Evolutionary conservation across 2,329 filamentous ascomycete species (phyloP).

Genomic region (Aureobasidium pullulans): DNA sequence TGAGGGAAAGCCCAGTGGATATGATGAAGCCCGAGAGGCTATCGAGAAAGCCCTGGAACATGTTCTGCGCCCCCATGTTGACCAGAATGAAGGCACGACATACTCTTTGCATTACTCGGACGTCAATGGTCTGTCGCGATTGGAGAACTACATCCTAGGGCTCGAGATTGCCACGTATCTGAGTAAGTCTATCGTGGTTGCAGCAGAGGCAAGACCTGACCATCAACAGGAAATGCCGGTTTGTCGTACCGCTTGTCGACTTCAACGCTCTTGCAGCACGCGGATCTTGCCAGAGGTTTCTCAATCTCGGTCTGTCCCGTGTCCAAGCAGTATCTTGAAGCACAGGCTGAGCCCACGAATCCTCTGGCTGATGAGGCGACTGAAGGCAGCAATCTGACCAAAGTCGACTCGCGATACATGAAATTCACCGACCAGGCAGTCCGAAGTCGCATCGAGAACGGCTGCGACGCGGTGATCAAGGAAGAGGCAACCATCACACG

Average conservation of each 20-base stretch:
- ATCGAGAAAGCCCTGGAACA: conserved; percentile 25
- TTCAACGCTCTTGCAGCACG: conserved; percentile 27
- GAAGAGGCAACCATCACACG: conserved; percentile 30
- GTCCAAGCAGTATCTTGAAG: conserved; percentile 21
- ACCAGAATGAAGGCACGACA: conserved; percentile 18
- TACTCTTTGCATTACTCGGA: conserved; percentile 30
- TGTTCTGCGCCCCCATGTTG: conserved; percentile 20
- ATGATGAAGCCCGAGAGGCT: conserved; percentile 26
- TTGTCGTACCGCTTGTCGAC: conserved; percentile 27
- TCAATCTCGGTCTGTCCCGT: conserved; percentile 27
- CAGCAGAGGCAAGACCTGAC: neutral
- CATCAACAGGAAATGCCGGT: conserved; percentile 21
- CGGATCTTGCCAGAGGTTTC: conserved; percentile 26
- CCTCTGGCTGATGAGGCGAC: conserved; percentile 8
- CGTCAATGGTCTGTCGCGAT: conserved; percentile 28
- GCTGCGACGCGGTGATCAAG: conserved; percentile 27
- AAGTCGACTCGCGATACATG: conserved; percentile 19
- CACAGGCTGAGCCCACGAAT: conserved; percentile 20
- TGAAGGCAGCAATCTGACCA: conserved; percentile 11
- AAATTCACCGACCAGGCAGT: conserved; percentile 24
- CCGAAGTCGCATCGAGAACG: conserved; percentile 23
- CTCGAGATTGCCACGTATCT: conserved; percentile 27
- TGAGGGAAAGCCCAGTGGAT: conserved; percentile 21
- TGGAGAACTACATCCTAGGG: conserved; percentile 31
- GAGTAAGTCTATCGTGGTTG: conserved; percentile 17